phyloP scores from a whole-genome alignment of 2,329 filamentous ascomycete species.

The Ustulina deusta region DNA sequence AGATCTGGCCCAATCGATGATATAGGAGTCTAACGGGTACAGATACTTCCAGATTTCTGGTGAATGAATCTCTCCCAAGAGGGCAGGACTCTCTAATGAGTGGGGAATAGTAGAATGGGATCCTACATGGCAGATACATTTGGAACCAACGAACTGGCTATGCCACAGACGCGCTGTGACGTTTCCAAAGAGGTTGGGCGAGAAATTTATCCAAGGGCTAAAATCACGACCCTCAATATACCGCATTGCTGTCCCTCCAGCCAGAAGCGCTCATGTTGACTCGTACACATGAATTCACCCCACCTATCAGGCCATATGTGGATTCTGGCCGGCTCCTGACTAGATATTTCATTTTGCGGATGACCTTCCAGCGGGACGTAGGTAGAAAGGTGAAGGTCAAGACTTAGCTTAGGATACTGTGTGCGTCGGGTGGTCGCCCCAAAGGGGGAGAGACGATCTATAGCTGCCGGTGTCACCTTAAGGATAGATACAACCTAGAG shows the following conservation, averaged over 20 bases:
- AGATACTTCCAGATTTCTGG: background rate
- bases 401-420: background rate
- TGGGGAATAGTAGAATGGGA: background rate
- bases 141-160: background rate
- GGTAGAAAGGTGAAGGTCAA: background rate
- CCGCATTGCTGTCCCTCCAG: background rate
- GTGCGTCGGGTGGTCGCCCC: background rate
- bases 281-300: background rate
- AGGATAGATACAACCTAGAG: background rate
- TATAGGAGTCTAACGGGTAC: background rate
- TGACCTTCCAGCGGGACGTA: background rate
- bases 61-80: no score
- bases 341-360: background rate
- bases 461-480: background rate
- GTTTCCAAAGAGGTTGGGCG: no score
- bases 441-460: background rate
- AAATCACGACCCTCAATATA: background rate
- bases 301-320: conserved; percentile 18
- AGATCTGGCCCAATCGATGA: background rate
- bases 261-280: background rate
- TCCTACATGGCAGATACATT: background rate
- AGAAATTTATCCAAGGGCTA: background rate
- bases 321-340: background rate
- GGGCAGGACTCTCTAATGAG: background rate
- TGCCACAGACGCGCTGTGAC: background rate